phyloP scores from a whole-genome alignment of 1,284 basidiomycete species.

The Microbotryum violaceum region DNA sequence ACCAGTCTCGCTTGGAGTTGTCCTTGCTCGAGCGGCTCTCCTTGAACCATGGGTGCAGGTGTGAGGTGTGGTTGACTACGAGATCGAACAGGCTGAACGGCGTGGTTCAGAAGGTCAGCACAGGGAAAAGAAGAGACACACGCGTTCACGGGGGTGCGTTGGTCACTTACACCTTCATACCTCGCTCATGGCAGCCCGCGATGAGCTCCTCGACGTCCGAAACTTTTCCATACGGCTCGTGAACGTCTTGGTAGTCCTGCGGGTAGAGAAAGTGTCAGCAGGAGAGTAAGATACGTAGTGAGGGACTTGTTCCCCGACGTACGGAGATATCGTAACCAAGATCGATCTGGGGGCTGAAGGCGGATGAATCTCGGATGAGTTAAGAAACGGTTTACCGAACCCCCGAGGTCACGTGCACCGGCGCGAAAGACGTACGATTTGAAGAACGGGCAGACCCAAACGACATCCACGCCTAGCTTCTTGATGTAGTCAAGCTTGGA shows the following conservation, averaged over 20 bases:
- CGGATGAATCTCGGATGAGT: not conserved
- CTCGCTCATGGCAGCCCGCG: conserved; percentile 53
- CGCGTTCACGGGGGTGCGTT: not conserved
- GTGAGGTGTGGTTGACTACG: conserved; percentile 71
- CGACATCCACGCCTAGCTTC: conserved; percentile 59
- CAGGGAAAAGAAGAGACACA: too few relatives aligned
- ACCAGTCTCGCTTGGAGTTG: conserved; percentile 58
- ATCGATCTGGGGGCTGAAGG: conserved; percentile 1
- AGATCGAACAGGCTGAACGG: conserved; percentile 56
- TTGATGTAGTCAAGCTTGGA: conserved; percentile 62
- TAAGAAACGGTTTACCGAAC: too few relatives aligned
- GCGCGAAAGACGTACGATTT: conserved; percentile 38
- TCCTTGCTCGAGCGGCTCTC: conserved; percentile 55
- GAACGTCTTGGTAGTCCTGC: conserved; percentile 59
- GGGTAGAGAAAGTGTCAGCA: too few relatives aligned
- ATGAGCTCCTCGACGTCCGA: conserved; percentile 62
- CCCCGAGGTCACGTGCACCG: not conserved
- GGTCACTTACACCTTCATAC: conserved; percentile 49
- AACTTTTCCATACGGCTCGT: conserved; percentile 65
- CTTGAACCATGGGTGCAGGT: conserved; percentile 69
- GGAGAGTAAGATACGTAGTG: too few relatives aligned
- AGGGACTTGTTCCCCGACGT: too few relatives aligned
- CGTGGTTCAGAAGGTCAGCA: not conserved
- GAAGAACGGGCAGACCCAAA: conserved; percentile 71
- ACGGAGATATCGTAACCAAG: conserved; percentile 33